A percentile compares a stretch with the other conserved stretches of the same genome.
These are phyloP conservation scores for Candida peoriensis DNA, from an alignment of 805 yeast species.

Conservation along the genomic window DNA sequence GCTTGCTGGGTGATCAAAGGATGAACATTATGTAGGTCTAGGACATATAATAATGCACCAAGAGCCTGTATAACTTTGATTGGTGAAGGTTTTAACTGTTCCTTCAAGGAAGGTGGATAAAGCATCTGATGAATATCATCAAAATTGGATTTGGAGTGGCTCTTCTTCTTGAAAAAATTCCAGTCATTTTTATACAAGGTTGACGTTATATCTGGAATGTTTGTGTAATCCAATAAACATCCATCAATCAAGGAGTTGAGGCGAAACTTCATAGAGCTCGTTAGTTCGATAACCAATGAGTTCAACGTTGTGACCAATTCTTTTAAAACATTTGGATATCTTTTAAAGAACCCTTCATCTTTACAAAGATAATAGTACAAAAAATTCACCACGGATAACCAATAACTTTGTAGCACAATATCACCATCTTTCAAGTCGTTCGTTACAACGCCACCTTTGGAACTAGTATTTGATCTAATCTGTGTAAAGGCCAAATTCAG, in stretches of 20 bases:
- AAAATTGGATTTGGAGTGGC: constrained; percentile 42
- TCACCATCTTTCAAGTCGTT: constrained; percentile 45
- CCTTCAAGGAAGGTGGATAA: constrained; percentile 78
- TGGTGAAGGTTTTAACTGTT: constrained; percentile 87
- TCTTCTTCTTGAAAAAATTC: constrained; percentile 47
- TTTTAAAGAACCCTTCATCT: constrained; percentile 52
- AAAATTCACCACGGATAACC: constrained; percentile 80
- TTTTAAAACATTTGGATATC: constrained; percentile 55
- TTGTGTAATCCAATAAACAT: constrained; percentile 69
- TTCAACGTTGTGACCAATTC: constrained; percentile 52
- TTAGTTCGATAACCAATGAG: constrained; percentile 58
- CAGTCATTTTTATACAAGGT: constrained; percentile 73
- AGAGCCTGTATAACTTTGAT: constrained; percentile 76
- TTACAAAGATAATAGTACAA: constrained; percentile 71
- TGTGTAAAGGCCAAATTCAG: constrained; percentile 57
- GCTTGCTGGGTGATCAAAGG: constrained; percentile 75
- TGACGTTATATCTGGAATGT: constrained; percentile 76
- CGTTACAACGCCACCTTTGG: constrained; percentile 57
- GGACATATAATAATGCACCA: constrained; percentile 82
- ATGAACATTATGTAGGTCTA: constrained; percentile 77
- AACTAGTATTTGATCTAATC: constrained; percentile 53
- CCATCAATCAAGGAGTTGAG: constrained; percentile 54
- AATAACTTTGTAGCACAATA: constrained; percentile 70
- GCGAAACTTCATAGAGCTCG: constrained; percentile 60
- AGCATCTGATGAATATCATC: constrained; percentile 72